These are phyloP conservation scores for Arthroderma sp. DNA, from an alignment of 2,329 filamentous ascomycete genomes.

Conservation along the genomic window DNA sequence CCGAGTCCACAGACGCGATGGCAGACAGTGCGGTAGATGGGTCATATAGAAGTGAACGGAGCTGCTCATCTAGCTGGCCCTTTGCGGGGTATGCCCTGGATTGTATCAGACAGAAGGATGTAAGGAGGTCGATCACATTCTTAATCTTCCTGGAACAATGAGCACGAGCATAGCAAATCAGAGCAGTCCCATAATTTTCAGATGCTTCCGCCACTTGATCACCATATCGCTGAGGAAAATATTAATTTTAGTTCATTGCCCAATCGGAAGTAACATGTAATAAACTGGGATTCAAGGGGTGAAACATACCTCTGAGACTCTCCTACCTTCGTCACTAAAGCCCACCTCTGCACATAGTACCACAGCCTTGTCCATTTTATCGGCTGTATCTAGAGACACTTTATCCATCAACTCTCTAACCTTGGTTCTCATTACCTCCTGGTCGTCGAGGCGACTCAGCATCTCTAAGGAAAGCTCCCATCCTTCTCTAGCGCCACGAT, in stretches of 20 bases:
- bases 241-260: constrained; percentile 9
- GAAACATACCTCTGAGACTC: constrained; percentile 62
- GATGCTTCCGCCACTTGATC: constrained; percentile 61
- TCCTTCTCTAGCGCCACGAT: constrained; percentile 47
- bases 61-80: constrained; percentile 58
- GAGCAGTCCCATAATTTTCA: constrained; percentile 68
- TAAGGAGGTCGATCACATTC: constrained; percentile 73
- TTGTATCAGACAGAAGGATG: constrained; percentile 74
- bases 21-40: constrained; percentile 60
- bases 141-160: constrained; percentile 68
- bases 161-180: constrained; percentile 83
- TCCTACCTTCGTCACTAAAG: constrained; percentile 65
- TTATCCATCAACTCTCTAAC: constrained; percentile 62
- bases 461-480: constrained; percentile 85
- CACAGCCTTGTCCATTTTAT: constrained; percentile 71
- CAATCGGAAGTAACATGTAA: neutral
- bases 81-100: constrained; percentile 66
- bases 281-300: neutral
- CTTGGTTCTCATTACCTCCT: constrained; percentile 56
- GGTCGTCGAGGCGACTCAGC: constrained; percentile 67
- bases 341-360: constrained; percentile 64
- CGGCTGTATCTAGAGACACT: constrained; percentile 58
- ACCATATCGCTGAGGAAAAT: constrained; percentile 57
- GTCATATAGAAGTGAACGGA: constrained; percentile 57
- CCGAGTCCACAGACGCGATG: constrained; percentile 61